Evolutionary conservation across 768 basidiomycete genomes (phyloP).

Genomic region (Agrocybe chaxingu): DNA sequence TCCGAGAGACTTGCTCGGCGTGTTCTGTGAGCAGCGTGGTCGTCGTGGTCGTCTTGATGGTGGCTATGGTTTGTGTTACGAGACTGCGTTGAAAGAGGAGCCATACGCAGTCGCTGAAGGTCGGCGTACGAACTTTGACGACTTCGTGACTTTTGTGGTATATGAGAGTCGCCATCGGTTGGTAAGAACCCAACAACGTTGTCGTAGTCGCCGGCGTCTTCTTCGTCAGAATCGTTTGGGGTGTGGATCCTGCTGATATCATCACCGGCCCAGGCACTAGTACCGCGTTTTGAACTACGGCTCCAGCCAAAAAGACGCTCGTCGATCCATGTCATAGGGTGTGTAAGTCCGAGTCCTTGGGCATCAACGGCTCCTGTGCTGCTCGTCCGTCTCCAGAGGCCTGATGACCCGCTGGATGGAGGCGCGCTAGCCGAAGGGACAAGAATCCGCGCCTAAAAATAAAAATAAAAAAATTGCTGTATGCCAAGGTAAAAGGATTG

Average conservation of each 20-base stretch:
- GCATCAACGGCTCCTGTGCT: constrained; percentile 81
- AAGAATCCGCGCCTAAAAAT: constrained; percentile 66
- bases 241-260: constrained; percentile 64
- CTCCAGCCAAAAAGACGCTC: constrained; percentile 94
- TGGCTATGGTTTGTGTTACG: constrained; percentile 3
- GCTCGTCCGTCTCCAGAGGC: constrained; percentile 78
- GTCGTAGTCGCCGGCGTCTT: constrained; percentile 89
- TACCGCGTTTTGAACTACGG: constrained; percentile 71
- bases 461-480: background rate
- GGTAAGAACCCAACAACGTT: constrained; percentile 73
- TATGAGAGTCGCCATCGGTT: constrained; percentile 39
- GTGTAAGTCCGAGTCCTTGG: constrained; percentile 78
- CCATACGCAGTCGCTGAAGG: constrained; percentile 61
- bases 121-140: constrained; percentile 80
- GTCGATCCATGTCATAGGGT: constrained; percentile 95
- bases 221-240: constrained; percentile 80
- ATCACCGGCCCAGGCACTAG: constrained; percentile 82
- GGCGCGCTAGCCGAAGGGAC: constrained; percentile 84
- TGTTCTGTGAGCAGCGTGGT: constrained; percentile 43
- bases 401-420: constrained; percentile 70
- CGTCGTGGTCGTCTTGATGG: constrained; percentile 22
- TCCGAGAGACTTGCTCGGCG: constrained; percentile 66
- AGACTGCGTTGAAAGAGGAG: constrained; percentile 18
- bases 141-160: constrained; percentile 47
- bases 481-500: background rate